Evolutionary conservation across 768 basidiomycete species (phyloP).

Genomic region (Lyophyllum decastes): DNA sequence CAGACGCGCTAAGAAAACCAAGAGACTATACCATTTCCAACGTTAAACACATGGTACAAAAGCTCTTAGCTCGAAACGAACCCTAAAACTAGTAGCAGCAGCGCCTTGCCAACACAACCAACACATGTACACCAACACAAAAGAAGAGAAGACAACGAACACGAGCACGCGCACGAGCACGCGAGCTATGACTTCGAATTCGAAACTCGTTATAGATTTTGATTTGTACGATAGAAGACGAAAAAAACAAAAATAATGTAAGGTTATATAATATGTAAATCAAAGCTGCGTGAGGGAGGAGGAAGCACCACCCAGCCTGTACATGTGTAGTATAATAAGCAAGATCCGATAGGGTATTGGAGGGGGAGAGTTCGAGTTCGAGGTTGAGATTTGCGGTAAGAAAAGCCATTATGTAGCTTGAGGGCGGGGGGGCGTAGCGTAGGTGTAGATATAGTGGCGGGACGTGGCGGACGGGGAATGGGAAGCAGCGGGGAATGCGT

Average conservation of each 20-base stretch:
- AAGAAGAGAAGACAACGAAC: too few relatives aligned
- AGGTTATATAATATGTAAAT: background rate
- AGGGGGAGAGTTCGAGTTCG: background rate
- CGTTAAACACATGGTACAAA: too few relatives aligned
- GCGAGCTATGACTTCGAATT: too few relatives aligned
- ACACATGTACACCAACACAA: too few relatives aligned
- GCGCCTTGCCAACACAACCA: too few relatives aligned
- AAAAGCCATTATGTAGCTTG: background rate
- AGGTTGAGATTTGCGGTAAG: background rate
- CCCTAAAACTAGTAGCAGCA: too few relatives aligned
- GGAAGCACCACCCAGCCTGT: too few relatives aligned
- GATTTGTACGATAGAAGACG: background rate
- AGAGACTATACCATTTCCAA: too few relatives aligned
- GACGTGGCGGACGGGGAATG: background rate
- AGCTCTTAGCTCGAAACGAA: too few relatives aligned
- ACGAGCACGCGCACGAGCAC: too few relatives aligned
- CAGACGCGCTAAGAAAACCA: too few relatives aligned
- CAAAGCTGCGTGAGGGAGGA: background rate
- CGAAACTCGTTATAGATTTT: background rate
- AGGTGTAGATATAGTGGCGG: background rate
- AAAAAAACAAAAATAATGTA: conserved; percentile 4
- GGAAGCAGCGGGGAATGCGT: background rate
- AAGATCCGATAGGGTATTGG: conserved; percentile 1
- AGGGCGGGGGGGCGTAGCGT: background rate
- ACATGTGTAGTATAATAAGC: conserved; percentile 6